Percentiles rank a stretch among this genome's conserved stretches.
Evolutionary conservation across 345 rosid species (phyloP).

Genomic region (Moringa oleifera): DNA sequence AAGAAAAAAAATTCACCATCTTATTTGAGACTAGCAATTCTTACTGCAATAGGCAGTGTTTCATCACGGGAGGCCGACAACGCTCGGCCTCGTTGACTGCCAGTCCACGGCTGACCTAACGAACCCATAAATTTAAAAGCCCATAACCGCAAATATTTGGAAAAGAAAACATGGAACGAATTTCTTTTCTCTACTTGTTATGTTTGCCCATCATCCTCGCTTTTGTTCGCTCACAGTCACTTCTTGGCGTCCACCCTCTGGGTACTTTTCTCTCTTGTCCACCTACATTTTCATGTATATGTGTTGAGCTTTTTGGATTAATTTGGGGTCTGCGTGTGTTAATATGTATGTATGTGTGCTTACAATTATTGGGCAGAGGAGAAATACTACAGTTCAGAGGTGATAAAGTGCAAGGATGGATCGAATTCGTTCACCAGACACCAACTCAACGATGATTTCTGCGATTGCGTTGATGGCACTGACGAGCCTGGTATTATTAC

Average conservation of each 20-base stretch:
- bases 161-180: not conserved
- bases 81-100: no score
- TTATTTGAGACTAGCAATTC: no score
- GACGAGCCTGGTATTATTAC: constrained; percentile 82
- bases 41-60: no score
- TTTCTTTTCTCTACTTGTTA: constrained; percentile 12
- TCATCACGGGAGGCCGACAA: no score
- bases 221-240: constrained; percentile 24
- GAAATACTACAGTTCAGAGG: constrained; percentile 50
- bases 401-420: constrained; percentile 85
- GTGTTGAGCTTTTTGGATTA: not conserved
- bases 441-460: constrained; percentile 84
- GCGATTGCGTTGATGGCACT: constrained; percentile 92
- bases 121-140: no score
- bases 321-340: no score
- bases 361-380: constrained; percentile 48
- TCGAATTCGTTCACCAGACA: constrained; percentile 67
- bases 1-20: no score
- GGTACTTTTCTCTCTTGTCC: constrained; percentile 29
- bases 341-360: not conserved
- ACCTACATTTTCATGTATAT: not conserved
- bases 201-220: constrained; percentile 15
- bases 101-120: no score
- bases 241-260: constrained; percentile 65
- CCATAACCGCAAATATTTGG: not conserved